A percentile compares a stretch with the other conserved stretches of the same genome.
Conservation (phyloP, 2,329 filamentous ascomycete genomes). For the Nannizziopsis barbatae region DNA sequence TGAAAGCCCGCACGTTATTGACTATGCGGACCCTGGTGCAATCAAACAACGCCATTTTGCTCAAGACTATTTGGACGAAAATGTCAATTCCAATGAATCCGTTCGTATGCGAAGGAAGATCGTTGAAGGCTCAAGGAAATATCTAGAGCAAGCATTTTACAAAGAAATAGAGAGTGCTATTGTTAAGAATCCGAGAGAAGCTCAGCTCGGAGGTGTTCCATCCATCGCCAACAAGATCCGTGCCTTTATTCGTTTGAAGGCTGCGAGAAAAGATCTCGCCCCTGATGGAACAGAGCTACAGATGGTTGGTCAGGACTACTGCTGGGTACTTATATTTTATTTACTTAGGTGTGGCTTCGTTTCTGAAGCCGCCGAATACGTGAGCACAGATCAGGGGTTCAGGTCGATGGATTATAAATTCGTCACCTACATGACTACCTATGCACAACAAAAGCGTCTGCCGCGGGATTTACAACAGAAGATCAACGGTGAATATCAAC, state of each 20-base stretch:
- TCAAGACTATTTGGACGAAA: slow-evolving; percentile 64
- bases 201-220: slow-evolving; percentile 78
- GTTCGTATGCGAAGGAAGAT: slow-evolving; percentile 66
- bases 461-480: slow-evolving; percentile 70
- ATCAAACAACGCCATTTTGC: slow-evolving; percentile 67
- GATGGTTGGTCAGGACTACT: slow-evolving; percentile 67
- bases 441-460: slow-evolving; percentile 67
- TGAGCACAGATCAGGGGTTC: slow-evolving; percentile 70
- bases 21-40: slow-evolving; percentile 49
- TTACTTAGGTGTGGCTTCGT: slow-evolving; percentile 75
- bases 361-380: slow-evolving; percentile 74
- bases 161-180: slow-evolving; percentile 66
- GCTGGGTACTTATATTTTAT: slow-evolving; percentile 92
- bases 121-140: slow-evolving; percentile 64
- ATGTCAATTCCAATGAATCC: slow-evolving; percentile 51
- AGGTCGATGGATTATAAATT: slow-evolving; percentile 85
- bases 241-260: slow-evolving; percentile 76
- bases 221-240: slow-evolving; percentile 82
- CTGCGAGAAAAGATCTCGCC: slow-evolving; percentile 69
- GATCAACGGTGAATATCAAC: slow-evolving; percentile 81
- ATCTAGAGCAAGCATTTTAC: slow-evolving; percentile 72
- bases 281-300: slow-evolving; percentile 72
- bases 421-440: slow-evolving; percentile 73
- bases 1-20: slow-evolving; percentile 54
- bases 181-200: slow-evolving; percentile 73